These are phyloP conservation scores for Cladorrhinum samala DNA, from an alignment of 495 filamentous ascomycete species.

Conservation along the genomic window DNA sequence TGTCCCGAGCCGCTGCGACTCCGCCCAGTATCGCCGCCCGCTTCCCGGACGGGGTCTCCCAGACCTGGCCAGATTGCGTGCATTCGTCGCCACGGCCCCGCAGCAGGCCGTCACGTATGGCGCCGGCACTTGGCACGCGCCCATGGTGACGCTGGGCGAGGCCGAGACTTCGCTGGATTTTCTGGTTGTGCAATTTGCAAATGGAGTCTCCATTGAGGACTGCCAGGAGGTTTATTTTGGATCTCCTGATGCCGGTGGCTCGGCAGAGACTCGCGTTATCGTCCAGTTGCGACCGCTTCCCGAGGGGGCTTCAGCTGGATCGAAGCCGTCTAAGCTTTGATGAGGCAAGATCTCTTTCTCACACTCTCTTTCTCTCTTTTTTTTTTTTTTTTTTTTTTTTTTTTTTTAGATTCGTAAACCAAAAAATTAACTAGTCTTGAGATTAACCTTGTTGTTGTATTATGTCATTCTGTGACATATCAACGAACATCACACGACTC, in stretches of 20 bases:
- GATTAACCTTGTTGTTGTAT: not conserved
- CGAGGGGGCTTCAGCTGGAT: too few relatives aligned
- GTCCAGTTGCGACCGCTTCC: too few relatives aligned
- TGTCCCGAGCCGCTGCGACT: constrained; percentile 12
- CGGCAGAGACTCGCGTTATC: too few relatives aligned
- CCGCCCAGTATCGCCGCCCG: constrained; percentile 1
- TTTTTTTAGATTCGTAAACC: too few relatives aligned
- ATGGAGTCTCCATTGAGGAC: constrained; percentile 78
- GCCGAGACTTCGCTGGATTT: constrained; percentile 61
- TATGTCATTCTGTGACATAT: too few relatives aligned
- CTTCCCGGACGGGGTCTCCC: constrained; percentile 60
- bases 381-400: not conserved
- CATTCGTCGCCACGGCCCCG: constrained; percentile 67
- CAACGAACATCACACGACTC: too few relatives aligned
- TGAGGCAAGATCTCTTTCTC: not conserved
- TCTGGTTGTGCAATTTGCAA: constrained; percentile 82
- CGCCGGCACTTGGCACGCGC: constrained; percentile 92
- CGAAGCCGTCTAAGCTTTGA: too few relatives aligned
- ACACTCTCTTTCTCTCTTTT: not conserved
- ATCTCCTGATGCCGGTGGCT: too few relatives aligned
- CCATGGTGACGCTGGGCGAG: constrained; percentile 82
- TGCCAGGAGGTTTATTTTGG: constrained; percentile 72
- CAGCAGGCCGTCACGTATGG: constrained; percentile 87
- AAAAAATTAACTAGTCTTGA: not conserved
- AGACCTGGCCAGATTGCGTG: constrained; percentile 61